Evolutionary conservation across 352 stramenopile species (phyloP), one percentile per base, ranked within the genome.

Genomic region (Globisporangium camurandrum): DNA sequence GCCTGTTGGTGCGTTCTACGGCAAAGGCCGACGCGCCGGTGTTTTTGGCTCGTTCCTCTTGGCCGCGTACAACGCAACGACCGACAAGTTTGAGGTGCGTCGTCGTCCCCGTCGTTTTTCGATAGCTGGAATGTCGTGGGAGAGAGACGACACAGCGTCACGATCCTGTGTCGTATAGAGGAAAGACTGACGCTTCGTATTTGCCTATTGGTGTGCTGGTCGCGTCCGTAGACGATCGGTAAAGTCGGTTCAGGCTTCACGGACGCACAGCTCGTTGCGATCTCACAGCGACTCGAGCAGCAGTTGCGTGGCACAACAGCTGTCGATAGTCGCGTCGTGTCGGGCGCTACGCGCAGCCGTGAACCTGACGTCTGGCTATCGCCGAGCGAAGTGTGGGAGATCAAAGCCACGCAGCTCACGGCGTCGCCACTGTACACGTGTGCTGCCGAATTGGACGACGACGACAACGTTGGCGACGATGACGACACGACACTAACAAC

Each of bases 41-140:
- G 81, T 92, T 17, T 99, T 97, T 71, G 97, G 97, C 1, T 97
- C 97, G 16, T 99, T 98, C 62, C 71, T 99, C 2, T 77, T 99
- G 56, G 97, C 97, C 19, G 97, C 88, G 41, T 99, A 98, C 66
- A 94, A 99, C 59, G 62, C 84, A 8, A 76, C 86, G 3, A 86
- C 74, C 7, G 93, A 97, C 49, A 87, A 97, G 64, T 99, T 96
- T 51, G 96, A 99, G 72, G 93, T 80, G 52, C 38, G 34, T n/a
- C n/a, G n/a, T n/a, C 41, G 23, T 17, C n/a, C 37, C 26, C 8
- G 5, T 43, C 10, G 16, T 12, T 23, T 2, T 0, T 9, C 17
- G 33, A 17, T 12, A 19, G 33, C 6, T 23, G 17, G 41, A 14
- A 16, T 20, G 41, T 26, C 11, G 17, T 20, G 19, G 16, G 20